Evolutionary conservation across 83 land plant species (phyloP), one percentile per base, ranked within the genome.

Genomic region (Picea mariana): DNA sequence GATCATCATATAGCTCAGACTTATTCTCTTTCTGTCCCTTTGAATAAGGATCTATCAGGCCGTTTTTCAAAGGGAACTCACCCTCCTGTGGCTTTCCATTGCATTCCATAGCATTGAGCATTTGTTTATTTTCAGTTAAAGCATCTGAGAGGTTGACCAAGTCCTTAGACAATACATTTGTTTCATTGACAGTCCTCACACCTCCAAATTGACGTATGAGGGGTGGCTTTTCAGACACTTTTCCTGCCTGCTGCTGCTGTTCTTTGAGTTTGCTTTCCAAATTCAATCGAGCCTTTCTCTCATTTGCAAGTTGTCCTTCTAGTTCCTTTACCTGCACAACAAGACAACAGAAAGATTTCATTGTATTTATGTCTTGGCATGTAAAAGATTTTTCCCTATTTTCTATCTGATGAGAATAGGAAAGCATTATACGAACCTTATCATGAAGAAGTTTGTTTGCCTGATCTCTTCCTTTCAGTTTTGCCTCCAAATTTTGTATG

Each of bases 231-330:
- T 86, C 67, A 79, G 82, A 67, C 42, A 82, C 62, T 42, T 78
- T 69, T 75, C 82, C 64, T 80, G 84, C 60, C 81, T 88, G 86
- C 79, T 86, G 92, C 27, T 82, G 78, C 20, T 91, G 91, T 67
- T 92, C 97, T 34, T 90, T 92, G 67, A 90, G 81, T 81, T 88
- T 90, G 16, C 85, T 84, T 63, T 95, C 98, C 20, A 93, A 92
- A 55, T 88, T 89, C 65, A 85, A 90, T 64, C 94, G 92, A 23
- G 95, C 93, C 78, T 91, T 96, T 82, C 89, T 94, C 83, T 96
- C 98, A 17, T 85, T 76, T 18, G 84, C 81, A 42, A 97, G 92
- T 72, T 94, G 97, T 11, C 85, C 69, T 79, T 97, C 99, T 40
- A 92, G 31, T 80, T 97, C 97, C 62, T 91, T 97, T 8, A 96